Evolutionary conservation across 106 monocot genomes (phyloP).

Genomic region (Xerophyta viscosa): DNA sequence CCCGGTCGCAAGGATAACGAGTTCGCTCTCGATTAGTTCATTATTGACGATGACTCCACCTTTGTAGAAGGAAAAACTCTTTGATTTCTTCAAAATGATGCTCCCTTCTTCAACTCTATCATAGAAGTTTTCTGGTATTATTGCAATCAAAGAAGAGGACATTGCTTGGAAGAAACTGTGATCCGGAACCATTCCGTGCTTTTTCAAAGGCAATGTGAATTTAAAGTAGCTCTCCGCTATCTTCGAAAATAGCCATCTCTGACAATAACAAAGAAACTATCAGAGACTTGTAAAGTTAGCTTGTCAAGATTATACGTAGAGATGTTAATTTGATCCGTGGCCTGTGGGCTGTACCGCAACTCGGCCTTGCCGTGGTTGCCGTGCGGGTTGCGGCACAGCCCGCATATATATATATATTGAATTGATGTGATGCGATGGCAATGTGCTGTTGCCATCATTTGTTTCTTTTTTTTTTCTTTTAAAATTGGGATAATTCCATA

Average conservation of each 20-base stretch:
- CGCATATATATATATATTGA: too few species aligned
- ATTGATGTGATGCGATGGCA: too few species aligned
- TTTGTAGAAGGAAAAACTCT: conserved; percentile 41
- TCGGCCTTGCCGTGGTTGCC: too few species aligned
- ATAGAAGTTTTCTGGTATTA: conserved; percentile 55
- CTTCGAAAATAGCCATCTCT: conserved; percentile 54
- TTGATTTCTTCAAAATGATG: conserved; percentile 35
- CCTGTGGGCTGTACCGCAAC: too few species aligned
- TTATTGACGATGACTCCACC: conserved; percentile 39
- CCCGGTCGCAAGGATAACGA: conserved; percentile 72
- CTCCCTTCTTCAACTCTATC: conserved; percentile 65
- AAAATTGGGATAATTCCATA: too few species aligned
- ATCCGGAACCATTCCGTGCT: conserved; percentile 60
- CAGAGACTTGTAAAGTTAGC: too few species aligned
- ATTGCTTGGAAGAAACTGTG: conserved; percentile 42
- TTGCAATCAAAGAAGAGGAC: conserved; percentile 12
- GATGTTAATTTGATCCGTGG: too few species aligned
- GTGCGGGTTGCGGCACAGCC: too few species aligned
- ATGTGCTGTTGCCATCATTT: too few species aligned
- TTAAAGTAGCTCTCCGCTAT: conserved; percentile 49
- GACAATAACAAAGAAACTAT: background rate
- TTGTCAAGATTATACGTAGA: too few species aligned
- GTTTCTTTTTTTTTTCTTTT: too few species aligned
- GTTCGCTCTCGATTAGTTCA: conserved; percentile 27
- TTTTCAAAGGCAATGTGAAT: conserved; percentile 43